Evolutionary conservation across 106 monocot species (phyloP).

Genomic region (Dioscorea dumetorum): DNA sequence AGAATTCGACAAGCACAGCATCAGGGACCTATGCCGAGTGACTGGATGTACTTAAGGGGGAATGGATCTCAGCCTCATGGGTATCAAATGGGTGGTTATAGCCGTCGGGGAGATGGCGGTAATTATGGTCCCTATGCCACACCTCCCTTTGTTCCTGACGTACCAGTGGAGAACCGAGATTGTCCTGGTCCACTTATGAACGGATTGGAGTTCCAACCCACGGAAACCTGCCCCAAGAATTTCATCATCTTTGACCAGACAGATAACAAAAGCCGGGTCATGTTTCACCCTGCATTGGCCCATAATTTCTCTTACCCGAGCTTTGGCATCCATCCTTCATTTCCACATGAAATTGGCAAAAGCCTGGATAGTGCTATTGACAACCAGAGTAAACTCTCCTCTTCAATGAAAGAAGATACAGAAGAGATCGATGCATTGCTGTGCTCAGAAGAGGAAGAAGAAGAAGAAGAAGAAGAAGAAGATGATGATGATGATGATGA

Average conservation of each 20-base stretch:
- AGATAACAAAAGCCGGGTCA: slow-evolving; percentile 29
- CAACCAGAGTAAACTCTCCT: slow-evolving; percentile 16
- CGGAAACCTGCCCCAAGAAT: slow-evolving; percentile 50
- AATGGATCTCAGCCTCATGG: slow-evolving; percentile 7
- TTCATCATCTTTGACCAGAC: slow-evolving; percentile 62
- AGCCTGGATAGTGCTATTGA: slow-evolving; percentile 12
- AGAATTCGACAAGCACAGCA: no score
- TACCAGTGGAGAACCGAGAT: slow-evolving; percentile 7
- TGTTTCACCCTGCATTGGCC: slow-evolving; percentile 54
- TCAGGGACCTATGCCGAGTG: slow-evolving; percentile 36
- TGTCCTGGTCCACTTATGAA: slow-evolving; percentile 15
- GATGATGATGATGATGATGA: no score
- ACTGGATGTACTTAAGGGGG: slow-evolving; percentile 21
- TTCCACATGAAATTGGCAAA: slow-evolving; percentile 10
- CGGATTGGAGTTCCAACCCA: slow-evolving; percentile 41
- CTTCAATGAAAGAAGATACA: slow-evolving; percentile 58
- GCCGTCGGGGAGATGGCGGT: slow-evolving; percentile 14
- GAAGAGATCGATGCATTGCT: slow-evolving; percentile 68
- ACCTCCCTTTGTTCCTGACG: slow-evolving; percentile 10
- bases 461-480: slow-evolving; percentile 23
- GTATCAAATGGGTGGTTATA: slow-evolving; percentile 23
- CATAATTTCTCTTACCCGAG: slow-evolving; percentile 21
- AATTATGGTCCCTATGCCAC: slow-evolving; percentile 11
- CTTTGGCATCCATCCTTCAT: slow-evolving; percentile 1
- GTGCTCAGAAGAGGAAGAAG: slow-evolving; percentile 45